These are phyloP conservation scores for Amylocystis lapponica DNA, from an alignment of 768 basidiomycete genomes.

Conservation along the genomic window DNA sequence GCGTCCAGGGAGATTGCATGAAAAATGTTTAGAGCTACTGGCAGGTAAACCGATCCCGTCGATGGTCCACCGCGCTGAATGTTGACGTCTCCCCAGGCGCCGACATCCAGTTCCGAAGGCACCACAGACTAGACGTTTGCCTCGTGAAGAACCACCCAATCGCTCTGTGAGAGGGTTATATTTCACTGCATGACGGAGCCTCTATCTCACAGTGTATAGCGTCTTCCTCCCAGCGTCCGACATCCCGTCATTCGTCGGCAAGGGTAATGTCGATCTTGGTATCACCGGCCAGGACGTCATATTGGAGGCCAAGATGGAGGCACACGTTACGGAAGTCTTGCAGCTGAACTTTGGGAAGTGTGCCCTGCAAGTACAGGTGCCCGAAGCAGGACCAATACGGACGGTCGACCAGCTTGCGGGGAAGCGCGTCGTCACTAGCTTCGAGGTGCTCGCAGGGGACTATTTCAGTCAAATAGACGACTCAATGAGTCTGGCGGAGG, in stretches of 20 bases:
- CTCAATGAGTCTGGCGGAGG: constrained; percentile 43
- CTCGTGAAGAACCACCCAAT: constrained; percentile 92
- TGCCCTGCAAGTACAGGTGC: constrained; percentile 84
- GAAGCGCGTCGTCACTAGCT: constrained; percentile 91
- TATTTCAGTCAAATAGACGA: constrained; percentile 72
- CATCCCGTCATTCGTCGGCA: constrained; percentile 97
- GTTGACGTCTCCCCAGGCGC: constrained; percentile 50
- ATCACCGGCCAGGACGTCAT: constrained; percentile 99
- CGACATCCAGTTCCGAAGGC: constrained; percentile 90
- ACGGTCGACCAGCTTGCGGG: constrained; percentile 78
- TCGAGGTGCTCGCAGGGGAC: constrained; percentile 77
- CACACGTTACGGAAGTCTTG: constrained; percentile 70
- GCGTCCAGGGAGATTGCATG: constrained; percentile 71
- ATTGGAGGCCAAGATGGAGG: constrained; percentile 80
- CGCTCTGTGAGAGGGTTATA: constrained; percentile 66
- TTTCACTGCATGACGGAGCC: not conserved
- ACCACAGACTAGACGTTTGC: constrained; percentile 85
- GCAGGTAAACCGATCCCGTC: constrained; percentile 47
- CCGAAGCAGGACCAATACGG: constrained; percentile 65
- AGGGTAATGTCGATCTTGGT: constrained; percentile 93
- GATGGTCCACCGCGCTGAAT: not conserved
- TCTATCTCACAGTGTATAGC: constrained; percentile 33
- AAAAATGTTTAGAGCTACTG: constrained; percentile 82
- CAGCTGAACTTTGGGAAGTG: constrained; percentile 93
- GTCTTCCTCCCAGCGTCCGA: constrained; percentile 96